Evolutionary conservation across 805 yeast genomes (phyloP), one percentile per base, ranked within the genome.

Genomic region (Teunomyces kruisii): DNA sequence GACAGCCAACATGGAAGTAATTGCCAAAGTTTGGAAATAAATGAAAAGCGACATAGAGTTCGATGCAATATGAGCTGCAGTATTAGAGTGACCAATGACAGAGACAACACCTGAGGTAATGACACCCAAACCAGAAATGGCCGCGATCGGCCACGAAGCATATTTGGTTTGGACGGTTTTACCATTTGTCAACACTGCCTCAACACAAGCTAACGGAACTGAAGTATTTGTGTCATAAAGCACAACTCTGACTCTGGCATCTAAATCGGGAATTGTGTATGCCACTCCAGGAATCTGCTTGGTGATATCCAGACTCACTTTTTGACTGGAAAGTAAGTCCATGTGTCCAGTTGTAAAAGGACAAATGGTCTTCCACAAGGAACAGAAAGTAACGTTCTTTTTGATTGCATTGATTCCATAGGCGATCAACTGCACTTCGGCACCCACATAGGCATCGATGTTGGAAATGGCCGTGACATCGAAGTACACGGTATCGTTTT

Each of bases 21-120:
- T 83, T 15, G 97, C 97, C 55, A 94, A 75, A 46, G 87, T 81
- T 72, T 94, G 99, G 79, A 92, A 94, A 67, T 94, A 94, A 44
- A 90, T 82, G 67, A 94, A 94, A 49, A 94, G 73, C 1, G 97
- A 88, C 61, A 92, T 84, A 13, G 96, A 85, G 70, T 94, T 94
- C 14, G 97, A 86, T n/a, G 97, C 96, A 59, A 94, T 90, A 62
- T 94, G 98, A 3, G 97, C 91, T 2, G 99, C 96, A 1, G 97
- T 92, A 49, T 84, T 81, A 14, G 94, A 83, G 62, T 91, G 94
- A 9, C 98, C 97, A 52, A 86, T 75, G 32, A 90, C 82, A 0
- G 96, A 88, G 29, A 89, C 82, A 45, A 89, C 78, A 17, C 96
- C 96, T 1, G 97, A 87, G 3, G 95, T 85, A 38, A 90, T 63